Conservation (phyloP, 495 filamentous ascomycete genomes). For the Penicillium ucsense region DNA sequence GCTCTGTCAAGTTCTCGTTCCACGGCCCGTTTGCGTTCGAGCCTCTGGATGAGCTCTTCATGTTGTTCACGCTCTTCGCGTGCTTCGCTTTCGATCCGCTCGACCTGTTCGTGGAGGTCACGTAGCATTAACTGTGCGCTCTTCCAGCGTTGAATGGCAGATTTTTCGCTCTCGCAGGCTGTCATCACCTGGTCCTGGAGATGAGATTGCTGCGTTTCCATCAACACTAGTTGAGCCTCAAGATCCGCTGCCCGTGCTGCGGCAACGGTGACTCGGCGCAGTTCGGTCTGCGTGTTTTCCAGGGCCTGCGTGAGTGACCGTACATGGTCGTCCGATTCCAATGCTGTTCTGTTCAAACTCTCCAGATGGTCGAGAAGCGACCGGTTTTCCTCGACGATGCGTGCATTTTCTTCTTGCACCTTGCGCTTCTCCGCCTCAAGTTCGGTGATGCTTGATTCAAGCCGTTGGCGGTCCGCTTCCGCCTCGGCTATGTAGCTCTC, state of each 20-base stretch:
- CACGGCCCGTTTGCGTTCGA: conserved; percentile 66
- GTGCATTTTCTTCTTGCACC: conserved; percentile 63
- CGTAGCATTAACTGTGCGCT: conserved; percentile 65
- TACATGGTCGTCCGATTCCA: conserved; percentile 66
- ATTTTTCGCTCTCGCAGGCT: conserved; percentile 61
- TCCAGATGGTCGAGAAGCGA: conserved; percentile 73
- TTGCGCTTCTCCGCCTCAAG: conserved; percentile 69
- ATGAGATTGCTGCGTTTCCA: conserved; percentile 72
- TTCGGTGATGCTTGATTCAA: conserved; percentile 59
- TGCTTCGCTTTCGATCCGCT: conserved; percentile 79
- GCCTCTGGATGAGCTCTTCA: conserved; percentile 65
- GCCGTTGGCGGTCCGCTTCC: conserved; percentile 65
- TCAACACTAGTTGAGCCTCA: conserved; percentile 62
- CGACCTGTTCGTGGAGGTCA: conserved; percentile 75
- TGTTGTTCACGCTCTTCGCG: conserved; percentile 75
- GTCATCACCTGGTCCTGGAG: conserved; percentile 55
- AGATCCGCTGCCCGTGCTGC: conserved; percentile 65
- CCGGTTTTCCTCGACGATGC: conserved; percentile 70
- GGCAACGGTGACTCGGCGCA: conserved; percentile 61
- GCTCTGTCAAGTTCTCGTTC: conserved; percentile 69
- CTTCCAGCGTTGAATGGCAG: conserved; percentile 72
- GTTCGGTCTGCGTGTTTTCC: conserved; percentile 62
- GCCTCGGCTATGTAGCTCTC: conserved; percentile 87
- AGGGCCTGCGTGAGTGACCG: conserved; percentile 62
- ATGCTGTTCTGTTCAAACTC: conserved; percentile 60